Conservation (phyloP, 768 basidiomycete species). For the Candolleomyces aberdarensis region DNA sequence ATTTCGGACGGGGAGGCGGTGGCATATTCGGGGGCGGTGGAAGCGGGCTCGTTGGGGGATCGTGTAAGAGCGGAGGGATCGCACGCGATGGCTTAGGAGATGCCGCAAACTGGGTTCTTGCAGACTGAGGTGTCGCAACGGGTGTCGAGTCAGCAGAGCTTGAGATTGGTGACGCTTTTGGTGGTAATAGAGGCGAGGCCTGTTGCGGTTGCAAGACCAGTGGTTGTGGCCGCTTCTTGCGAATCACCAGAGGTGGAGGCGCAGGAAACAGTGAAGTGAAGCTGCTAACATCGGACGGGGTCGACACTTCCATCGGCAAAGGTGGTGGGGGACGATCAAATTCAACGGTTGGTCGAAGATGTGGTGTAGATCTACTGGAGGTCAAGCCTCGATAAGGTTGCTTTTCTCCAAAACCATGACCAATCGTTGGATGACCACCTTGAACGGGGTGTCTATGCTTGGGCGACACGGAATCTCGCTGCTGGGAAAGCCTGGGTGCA, state of each 20-base stretch:
- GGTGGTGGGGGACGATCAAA: conserved; percentile 1
- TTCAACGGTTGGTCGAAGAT: conserved; percentile 10
- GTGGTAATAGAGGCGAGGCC: conserved; percentile 16
- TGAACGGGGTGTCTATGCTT: background rate
- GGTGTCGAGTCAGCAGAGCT: conserved; percentile 42
- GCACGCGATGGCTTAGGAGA: conserved; percentile 16
- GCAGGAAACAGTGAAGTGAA: conserved; percentile 33
- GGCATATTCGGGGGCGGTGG: conserved; percentile 27
- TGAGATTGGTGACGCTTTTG: conserved; percentile 30
- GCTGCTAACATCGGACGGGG: conserved; percentile 6
- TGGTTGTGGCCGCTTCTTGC: conserved; percentile 36
- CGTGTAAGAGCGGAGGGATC: conserved; percentile 28
- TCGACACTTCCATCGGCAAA: background rate
- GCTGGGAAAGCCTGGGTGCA: background rate
- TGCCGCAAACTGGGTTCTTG: conserved; percentile 18
- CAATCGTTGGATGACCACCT: background rate
- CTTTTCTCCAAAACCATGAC: background rate
- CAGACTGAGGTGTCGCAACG: conserved; percentile 39
- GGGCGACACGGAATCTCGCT: background rate
- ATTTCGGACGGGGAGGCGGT: conserved; percentile 2
- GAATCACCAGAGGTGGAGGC: conserved; percentile 35
- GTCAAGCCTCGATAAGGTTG: background rate
- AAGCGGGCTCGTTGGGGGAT: conserved; percentile 36
- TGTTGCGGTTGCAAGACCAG: conserved; percentile 28
- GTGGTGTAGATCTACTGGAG: conserved; percentile 8